phyloP scores from a whole-genome alignment of 768 basidiomycete species.

The Chalciporus chontae region DNA sequence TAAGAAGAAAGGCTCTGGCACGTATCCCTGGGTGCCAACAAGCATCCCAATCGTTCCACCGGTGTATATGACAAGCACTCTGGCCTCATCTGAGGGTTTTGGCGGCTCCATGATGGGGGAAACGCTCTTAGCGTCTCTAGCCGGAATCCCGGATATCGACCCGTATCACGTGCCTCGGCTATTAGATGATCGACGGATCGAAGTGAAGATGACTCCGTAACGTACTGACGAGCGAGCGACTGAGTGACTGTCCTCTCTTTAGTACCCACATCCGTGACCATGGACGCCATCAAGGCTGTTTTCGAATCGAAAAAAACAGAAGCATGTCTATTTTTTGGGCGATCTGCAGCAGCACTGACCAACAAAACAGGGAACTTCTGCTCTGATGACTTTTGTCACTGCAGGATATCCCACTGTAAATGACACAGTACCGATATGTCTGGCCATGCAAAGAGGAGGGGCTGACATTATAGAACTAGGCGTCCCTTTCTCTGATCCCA shows the following conservation, averaged over 20 bases:
- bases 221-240: not conserved
- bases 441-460: slow-evolving; percentile 92
- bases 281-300: slow-evolving; percentile 29
- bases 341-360: slow-evolving; percentile 3
- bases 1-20: slow-evolving; percentile 84
- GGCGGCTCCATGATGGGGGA: slow-evolving; percentile 43
- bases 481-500: slow-evolving; percentile 77
- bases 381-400: slow-evolving; percentile 86
- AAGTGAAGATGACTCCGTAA: not conserved
- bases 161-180: not conserved
- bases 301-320: slow-evolving; percentile 25
- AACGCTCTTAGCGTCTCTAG: no score
- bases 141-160: not conserved
- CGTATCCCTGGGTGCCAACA: slow-evolving; percentile 69
- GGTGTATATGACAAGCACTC: slow-evolving; percentile 86
- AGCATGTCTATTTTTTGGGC: slow-evolving; percentile 2
- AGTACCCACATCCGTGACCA: not conserved
- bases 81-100: slow-evolving; percentile 60
- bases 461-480: slow-evolving; percentile 95
- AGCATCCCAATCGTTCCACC: slow-evolving; percentile 92
- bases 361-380: slow-evolving; percentile 38
- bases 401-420: slow-evolving; percentile 82
- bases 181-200: not conserved
- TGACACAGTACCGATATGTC: slow-evolving; percentile 82
- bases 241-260: not conserved